A percentile compares a stretch with the other conserved stretches of the same genome.
Conservation (phyloP, 345 rosid species). For the Gossypium herbaceum region DNA sequence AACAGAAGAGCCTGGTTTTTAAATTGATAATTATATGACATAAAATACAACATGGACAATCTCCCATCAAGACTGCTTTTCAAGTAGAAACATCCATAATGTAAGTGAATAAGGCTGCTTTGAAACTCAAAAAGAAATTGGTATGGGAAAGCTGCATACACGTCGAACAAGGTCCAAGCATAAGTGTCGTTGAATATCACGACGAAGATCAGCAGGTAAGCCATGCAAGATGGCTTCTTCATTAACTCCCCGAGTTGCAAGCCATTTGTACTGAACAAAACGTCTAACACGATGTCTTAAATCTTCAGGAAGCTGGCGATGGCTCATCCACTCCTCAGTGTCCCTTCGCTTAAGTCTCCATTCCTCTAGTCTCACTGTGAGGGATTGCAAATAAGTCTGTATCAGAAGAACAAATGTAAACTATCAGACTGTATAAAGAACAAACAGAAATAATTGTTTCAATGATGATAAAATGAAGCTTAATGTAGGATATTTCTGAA, state of each 20-base stretch:
- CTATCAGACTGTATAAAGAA: background rate
- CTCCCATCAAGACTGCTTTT: background rate
- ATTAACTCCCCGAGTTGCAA: slow-evolving; percentile 85
- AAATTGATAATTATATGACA: background rate
- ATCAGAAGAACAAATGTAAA: slow-evolving; percentile 6
- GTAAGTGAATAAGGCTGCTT: background rate
- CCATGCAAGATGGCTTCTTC: slow-evolving; percentile 73
- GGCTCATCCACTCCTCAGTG: slow-evolving; percentile 95
- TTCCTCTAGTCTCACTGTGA: slow-evolving; percentile 83
- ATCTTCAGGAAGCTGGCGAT: slow-evolving; percentile 87
- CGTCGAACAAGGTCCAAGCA: slow-evolving; percentile 92
- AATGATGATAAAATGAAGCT: background rate
- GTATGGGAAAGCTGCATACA: slow-evolving; percentile 46
- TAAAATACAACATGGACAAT: background rate
- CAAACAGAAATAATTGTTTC: background rate
- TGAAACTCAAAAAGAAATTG: background rate
- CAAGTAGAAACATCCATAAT: background rate
- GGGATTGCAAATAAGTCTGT: slow-evolving; percentile 86
- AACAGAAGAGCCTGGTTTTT: background rate
- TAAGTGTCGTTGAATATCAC: slow-evolving; percentile 79
- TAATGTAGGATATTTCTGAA: background rate
- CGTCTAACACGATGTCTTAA: slow-evolving; percentile 59
- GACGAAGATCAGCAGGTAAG: slow-evolving; percentile 87
- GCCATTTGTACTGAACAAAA: slow-evolving; percentile 84
- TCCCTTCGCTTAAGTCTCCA: slow-evolving; percentile 92